Percentiles rank a stretch among this genome's conserved stretches.
phyloP scores from a whole-genome alignment of 441 rosid species.

The Populus hybrid region DNA sequence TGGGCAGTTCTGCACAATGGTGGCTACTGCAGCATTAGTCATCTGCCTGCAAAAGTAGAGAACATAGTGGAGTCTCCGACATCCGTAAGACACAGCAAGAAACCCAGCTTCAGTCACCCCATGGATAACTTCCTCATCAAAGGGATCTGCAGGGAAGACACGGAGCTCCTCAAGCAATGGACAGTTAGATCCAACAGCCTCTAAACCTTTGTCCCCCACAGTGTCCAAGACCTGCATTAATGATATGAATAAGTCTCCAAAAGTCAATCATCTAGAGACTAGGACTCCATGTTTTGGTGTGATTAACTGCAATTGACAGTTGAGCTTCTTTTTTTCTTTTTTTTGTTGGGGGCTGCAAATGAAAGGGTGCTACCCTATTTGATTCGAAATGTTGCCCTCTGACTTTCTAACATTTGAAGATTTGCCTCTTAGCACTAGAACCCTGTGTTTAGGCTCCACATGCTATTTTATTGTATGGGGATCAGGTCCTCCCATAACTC shows the following conservation, averaged over 20 bases:
- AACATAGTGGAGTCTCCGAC: slow-evolving; percentile 58
- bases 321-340: neutral
- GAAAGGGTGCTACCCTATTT: too few relatives aligned
- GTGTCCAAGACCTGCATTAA: slow-evolving; percentile 60
- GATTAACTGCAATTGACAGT: neutral
- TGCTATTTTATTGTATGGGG: neutral
- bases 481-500: neutral
- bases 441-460: neutral
- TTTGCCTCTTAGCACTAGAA: too few relatives aligned
- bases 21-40: slow-evolving; percentile 70
- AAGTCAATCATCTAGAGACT: neutral
- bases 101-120: slow-evolving; percentile 63
- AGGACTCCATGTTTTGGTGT: neutral
- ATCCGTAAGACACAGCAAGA: slow-evolving; percentile 60
- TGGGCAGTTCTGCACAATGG: slow-evolving; percentile 61
- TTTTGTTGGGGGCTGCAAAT: too few relatives aligned
- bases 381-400: too few relatives aligned
- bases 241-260: slow-evolving; percentile 1
- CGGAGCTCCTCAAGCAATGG: slow-evolving; percentile 68
- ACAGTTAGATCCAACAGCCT: slow-evolving; percentile 53
- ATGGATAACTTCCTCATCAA: slow-evolving; percentile 45
- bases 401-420: too few relatives aligned
- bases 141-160: slow-evolving; percentile 69
- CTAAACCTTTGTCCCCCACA: slow-evolving; percentile 61
- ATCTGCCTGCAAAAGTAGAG: slow-evolving; percentile 66